Evolutionary conservation across 345 rosid genomes (phyloP).

Genomic region (Sonneratia caseolaris): DNA sequence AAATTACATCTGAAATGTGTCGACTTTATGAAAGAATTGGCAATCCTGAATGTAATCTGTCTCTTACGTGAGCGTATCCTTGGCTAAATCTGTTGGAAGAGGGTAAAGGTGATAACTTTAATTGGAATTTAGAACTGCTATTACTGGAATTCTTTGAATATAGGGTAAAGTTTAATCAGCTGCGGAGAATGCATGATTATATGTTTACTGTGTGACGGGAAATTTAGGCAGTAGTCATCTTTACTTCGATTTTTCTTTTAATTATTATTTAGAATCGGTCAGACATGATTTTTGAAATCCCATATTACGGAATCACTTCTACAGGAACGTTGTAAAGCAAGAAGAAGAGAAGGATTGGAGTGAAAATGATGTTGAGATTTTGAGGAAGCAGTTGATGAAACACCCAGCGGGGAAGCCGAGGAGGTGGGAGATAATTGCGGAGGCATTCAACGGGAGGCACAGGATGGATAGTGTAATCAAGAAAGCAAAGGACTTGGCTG

Average conservation of each 20-base stretch:
- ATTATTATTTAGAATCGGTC: neutral
- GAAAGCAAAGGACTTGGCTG: slow-evolving; percentile 67
- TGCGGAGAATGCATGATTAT: neutral
- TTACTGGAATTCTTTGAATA: neutral
- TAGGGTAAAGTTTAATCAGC: neutral
- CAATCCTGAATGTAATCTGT: neutral
- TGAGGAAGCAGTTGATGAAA: slow-evolving; percentile 74
- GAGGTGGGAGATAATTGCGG: slow-evolving; percentile 74
- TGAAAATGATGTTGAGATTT: slow-evolving; percentile 52
- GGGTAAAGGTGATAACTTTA: neutral
- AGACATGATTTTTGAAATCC: neutral
- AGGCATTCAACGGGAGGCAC: slow-evolving; percentile 60
- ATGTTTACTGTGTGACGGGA: neutral
- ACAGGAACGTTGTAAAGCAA: slow-evolving; percentile 18
- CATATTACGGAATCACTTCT: slow-evolving; percentile 2
- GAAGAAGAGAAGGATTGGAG: slow-evolving; percentile 56
- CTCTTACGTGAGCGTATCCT: too few relatives aligned
- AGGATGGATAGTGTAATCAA: slow-evolving; percentile 68
- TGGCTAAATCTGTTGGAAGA: neutral
- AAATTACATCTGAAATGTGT: neutral
- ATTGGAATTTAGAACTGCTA: neutral
- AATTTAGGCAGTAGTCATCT: neutral
- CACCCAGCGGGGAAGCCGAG: slow-evolving; percentile 81
- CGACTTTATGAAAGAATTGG: neutral
- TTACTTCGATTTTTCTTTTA: neutral